Conservation (phyloP, 495 filamentous ascomycete genomes). For the Recurvomyces mirabilis region DNA sequence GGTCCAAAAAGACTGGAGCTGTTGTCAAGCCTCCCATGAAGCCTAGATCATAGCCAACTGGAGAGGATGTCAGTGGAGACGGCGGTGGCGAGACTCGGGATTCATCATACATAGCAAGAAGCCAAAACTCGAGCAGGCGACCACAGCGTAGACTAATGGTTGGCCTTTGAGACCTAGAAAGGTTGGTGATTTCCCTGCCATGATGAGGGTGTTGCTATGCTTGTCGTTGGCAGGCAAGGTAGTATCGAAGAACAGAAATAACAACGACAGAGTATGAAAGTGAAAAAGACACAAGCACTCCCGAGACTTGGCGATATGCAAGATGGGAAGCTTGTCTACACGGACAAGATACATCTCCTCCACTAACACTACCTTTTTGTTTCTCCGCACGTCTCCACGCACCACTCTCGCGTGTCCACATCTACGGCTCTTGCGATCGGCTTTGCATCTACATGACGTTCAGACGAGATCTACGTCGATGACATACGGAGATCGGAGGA, state of each 20-base stretch:
- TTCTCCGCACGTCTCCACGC: not conserved
- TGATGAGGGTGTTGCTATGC: not conserved
- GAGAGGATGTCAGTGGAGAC: not conserved
- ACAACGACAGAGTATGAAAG: not conserved
- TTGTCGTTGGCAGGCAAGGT: too few relatives aligned
- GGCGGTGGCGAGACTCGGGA: too few relatives aligned
- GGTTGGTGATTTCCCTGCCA: conserved; percentile 5
- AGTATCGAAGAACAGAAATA: not conserved
- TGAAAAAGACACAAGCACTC: not conserved
- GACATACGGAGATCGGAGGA: too few relatives aligned
- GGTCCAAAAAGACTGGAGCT: conserved; percentile 12
- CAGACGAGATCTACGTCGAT: too few relatives aligned
- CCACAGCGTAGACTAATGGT: conserved; percentile 13
- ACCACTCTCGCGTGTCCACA: too few relatives aligned
- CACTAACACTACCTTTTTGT: too few relatives aligned
- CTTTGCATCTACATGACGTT: too few relatives aligned
- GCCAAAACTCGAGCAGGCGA: conserved; percentile 5
- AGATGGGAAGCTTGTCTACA: too few relatives aligned
- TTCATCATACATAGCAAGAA: conserved; percentile 12
- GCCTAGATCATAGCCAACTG: conserved; percentile 18
- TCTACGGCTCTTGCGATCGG: too few relatives aligned
- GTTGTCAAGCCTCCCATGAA: conserved; percentile 21
- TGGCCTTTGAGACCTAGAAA: conserved; percentile 16
- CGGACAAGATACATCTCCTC: too few relatives aligned
- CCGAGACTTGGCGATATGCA: not conserved